Evolutionary conservation across 495 filamentous ascomycete genomes (phyloP).

Genomic region (Penicillium atrosanguineum): DNA sequence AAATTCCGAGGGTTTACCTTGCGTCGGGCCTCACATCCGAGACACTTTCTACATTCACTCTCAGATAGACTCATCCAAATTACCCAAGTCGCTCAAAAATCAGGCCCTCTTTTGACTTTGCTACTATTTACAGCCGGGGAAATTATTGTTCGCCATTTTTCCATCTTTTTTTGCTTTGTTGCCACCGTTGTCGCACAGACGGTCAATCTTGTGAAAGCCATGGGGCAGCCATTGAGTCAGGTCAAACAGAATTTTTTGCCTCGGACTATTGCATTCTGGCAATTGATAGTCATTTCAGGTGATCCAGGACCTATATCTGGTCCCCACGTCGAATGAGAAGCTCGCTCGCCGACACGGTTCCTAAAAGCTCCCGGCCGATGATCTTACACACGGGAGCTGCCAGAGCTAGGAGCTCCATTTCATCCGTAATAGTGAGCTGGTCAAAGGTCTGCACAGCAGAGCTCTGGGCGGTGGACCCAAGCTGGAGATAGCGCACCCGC

Average conservation of each 20-base stretch:
- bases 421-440: neutral
- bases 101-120: constrained; percentile 4
- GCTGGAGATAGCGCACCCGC: constrained; percentile 23
- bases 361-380: neutral
- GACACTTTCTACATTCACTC: neutral
- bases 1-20: constrained; percentile 12
- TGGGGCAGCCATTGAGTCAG: constrained; percentile 2
- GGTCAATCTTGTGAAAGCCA: neutral
- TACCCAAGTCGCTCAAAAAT: neutral
- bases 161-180: neutral
- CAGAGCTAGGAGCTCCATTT: neutral
- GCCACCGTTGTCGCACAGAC: constrained; percentile 21
- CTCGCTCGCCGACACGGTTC: neutral
- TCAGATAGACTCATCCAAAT: neutral
- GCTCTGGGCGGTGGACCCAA: constrained; percentile 8
- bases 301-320: neutral
- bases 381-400: neutral
- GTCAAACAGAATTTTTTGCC: neutral
- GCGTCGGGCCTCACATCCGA: neutral
- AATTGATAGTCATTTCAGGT: neutral
- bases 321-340: neutral
- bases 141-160: neutral
- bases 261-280: neutral
- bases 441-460: neutral
- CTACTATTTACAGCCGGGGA: neutral